Evolutionary conservation across 192 early-diverging fungal genomes (phyloP), one percentile per base, ranked within the genome.

Genomic region (Phlyctochytrium arcticum): DNA sequence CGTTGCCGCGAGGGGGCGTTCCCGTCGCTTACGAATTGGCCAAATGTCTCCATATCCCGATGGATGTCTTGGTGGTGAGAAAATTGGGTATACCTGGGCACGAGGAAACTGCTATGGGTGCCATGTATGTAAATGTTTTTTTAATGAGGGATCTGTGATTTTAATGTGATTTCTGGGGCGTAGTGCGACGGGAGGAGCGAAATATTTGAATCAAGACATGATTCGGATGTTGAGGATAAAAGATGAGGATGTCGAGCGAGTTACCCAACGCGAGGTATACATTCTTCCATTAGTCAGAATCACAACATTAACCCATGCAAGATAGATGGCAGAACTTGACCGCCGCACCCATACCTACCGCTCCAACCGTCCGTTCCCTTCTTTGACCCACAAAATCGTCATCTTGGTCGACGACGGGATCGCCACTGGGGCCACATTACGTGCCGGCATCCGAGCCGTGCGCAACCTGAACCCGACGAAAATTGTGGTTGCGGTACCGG

Each of bases 1-100:
- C 71, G 0, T 51, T 77, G n/a, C 75, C 75, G 17, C 31, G 75
- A 9, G 75, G 75, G 31, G 75, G 75, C 21, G 71, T 77, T n/a
- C 75, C 75, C 6, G 65, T 77, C 10, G 75, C 75, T 35, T 67
- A 48, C 55, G 37, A 63, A 46, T 60, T 77, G 30, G 67, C 71
- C 3, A 21, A 57, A 44, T 33, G 39, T n/a, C 48, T 74, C 12
- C 66, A 70, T 19, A 54, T 65, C 17, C 62, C 67, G 7, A 57
- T 77, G 30, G 75, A 77, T 36, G 37, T 77, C 3, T 59, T 73
- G 57, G n/a, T 77, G 9, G 71, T 74, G 33, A 57, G 75, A 5
- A 77, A 77, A 49, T 46, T 77, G 5, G 75, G 75, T 6, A 59
- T 65, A 27, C 75, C 75, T 24, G n/a, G 36, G 15, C 24, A 61